Evolutionary conservation across 2,329 filamentous ascomycete genomes (phyloP).

Genomic region (Pochonia chlamydosporia): DNA sequence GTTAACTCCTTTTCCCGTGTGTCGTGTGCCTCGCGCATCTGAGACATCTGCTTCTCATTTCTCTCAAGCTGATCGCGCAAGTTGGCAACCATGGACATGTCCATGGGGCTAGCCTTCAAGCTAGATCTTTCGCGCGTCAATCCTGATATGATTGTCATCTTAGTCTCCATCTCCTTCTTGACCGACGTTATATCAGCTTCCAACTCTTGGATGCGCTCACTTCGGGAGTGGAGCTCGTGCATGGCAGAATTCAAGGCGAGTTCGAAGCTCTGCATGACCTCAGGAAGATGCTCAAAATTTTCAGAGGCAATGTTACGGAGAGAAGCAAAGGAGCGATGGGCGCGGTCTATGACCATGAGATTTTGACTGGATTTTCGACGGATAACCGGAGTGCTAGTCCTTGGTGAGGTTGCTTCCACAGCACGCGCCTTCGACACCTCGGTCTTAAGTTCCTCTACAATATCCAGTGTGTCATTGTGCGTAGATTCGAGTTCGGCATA

Average conservation of each 20-base stretch:
- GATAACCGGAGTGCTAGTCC: constrained; percentile 69
- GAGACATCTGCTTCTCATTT: constrained; percentile 73
- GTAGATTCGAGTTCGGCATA: constrained; percentile 79
- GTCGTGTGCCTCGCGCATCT: constrained; percentile 67
- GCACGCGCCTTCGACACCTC: constrained; percentile 75
- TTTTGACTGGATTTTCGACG: constrained; percentile 91
- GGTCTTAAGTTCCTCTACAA: constrained; percentile 86
- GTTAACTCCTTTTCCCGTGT: constrained; percentile 69
- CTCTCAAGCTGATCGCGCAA: constrained; percentile 84
- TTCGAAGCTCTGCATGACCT: constrained; percentile 88
- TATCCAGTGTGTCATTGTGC: constrained; percentile 74
- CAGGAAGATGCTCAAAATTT: constrained; percentile 75
- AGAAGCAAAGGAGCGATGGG: constrained; percentile 84
- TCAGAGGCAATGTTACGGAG: constrained; percentile 84
- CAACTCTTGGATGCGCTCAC: constrained; percentile 83
- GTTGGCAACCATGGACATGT: constrained; percentile 83
- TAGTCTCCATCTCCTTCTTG: constrained; percentile 94
- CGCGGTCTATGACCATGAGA: constrained; percentile 79
- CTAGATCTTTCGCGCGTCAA: constrained; percentile 89
- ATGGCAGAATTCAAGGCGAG: constrained; percentile 86
- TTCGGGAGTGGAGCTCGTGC: constrained; percentile 81
- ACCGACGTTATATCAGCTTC: constrained; percentile 77
- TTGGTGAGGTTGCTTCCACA: constrained; percentile 53
- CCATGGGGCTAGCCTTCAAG: constrained; percentile 75
- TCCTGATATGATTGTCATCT: constrained; percentile 92